A percentile compares a stretch with the other conserved stretches of the same genome.
phyloP scores from a whole-genome alignment of 768 basidiomycete species.

The Boletus rubroflammeus region DNA sequence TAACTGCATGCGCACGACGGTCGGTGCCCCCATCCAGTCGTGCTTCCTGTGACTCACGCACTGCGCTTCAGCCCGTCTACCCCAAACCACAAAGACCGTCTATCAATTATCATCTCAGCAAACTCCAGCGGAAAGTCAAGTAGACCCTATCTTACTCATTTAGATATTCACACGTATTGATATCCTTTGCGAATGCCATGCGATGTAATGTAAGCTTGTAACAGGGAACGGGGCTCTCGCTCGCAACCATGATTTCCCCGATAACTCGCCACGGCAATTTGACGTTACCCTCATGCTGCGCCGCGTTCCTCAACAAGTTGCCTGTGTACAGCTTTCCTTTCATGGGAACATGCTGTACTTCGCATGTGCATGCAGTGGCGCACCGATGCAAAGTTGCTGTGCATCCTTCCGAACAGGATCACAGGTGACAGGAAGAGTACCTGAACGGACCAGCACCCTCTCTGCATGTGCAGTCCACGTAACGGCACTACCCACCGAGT shows the following conservation, averaged over 20 bases:
- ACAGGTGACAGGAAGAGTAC: slow-evolving; percentile 3
- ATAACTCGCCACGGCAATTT: background rate
- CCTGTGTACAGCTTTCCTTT: slow-evolving; percentile 2
- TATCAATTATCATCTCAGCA: slow-evolving; percentile 88
- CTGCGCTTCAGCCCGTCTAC: slow-evolving; percentile 52
- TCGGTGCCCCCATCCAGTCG: slow-evolving; percentile 37
- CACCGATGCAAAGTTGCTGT: slow-evolving; percentile 11
- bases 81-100: slow-evolving; percentile 68
- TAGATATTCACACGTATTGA: slow-evolving; percentile 18
- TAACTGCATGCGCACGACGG: slow-evolving; percentile 83
- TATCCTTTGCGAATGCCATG: slow-evolving; percentile 13
- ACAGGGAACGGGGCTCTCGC: slow-evolving; percentile 3
- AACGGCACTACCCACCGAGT: slow-evolving; percentile 9
- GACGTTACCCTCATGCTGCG: background rate
- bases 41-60: slow-evolving; percentile 1
- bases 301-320: background rate
- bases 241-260: background rate
- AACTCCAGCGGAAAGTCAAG: slow-evolving; percentile 71
- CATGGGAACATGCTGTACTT: slow-evolving; percentile 18
- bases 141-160: slow-evolving; percentile 35
- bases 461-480: slow-evolving; percentile 15
- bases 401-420: slow-evolving; percentile 7
- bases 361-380: slow-evolving; percentile 19
- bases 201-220: slow-evolving; percentile 17
- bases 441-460: slow-evolving; percentile 8